A percentile compares a stretch with the other conserved stretches of the same genome.
Evolutionary conservation across 2,329 filamentous ascomycete genomes (phyloP).

Genomic region (Xylariaceae sp.): DNA sequence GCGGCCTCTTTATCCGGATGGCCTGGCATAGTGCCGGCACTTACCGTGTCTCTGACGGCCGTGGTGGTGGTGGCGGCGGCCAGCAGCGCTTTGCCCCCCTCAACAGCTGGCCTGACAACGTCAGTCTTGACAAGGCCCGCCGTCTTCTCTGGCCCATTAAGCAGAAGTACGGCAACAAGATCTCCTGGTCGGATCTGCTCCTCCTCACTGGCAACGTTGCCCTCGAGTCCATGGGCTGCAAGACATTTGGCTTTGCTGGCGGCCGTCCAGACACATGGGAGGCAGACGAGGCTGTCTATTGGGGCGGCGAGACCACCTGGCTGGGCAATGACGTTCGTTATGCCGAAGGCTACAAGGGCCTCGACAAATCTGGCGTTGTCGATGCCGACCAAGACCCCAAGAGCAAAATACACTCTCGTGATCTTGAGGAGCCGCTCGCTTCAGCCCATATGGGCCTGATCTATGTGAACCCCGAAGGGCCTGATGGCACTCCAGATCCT

Average conservation of each 20-base stretch:
- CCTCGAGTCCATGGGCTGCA: slow-evolving; percentile 77
- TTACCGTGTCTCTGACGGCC: slow-evolving; percentile 76
- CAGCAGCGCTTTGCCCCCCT: slow-evolving; percentile 82
- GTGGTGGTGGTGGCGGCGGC: slow-evolving; percentile 74
- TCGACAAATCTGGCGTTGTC: slow-evolving; percentile 43
- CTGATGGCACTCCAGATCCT: slow-evolving; percentile 73
- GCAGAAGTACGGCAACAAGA: slow-evolving; percentile 83
- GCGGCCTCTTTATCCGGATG: slow-evolving; percentile 80
- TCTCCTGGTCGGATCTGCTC: slow-evolving; percentile 78
- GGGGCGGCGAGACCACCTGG: slow-evolving; percentile 78
- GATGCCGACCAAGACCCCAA: slow-evolving; percentile 44
- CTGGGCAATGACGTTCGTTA: slow-evolving; percentile 77
- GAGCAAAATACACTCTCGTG: slow-evolving; percentile 61
- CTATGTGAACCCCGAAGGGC: slow-evolving; percentile 82
- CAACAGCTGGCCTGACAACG: slow-evolving; percentile 84
- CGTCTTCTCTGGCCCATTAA: slow-evolving; percentile 82
- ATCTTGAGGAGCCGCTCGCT: slow-evolving; percentile 71
- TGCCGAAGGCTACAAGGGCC: slow-evolving; percentile 54
- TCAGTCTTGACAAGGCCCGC: slow-evolving; percentile 78
- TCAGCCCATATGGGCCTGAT: slow-evolving; percentile 79
- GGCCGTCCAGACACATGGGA: slow-evolving; percentile 77
- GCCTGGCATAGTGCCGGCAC: slow-evolving; percentile 83
- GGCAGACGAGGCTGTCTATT: slow-evolving; percentile 77
- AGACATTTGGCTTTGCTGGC: slow-evolving; percentile 75
- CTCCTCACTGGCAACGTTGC: slow-evolving; percentile 78